phyloP scores from a whole-genome alignment of 306 rosid species.

The Vigna reflexopilosa region DNA sequence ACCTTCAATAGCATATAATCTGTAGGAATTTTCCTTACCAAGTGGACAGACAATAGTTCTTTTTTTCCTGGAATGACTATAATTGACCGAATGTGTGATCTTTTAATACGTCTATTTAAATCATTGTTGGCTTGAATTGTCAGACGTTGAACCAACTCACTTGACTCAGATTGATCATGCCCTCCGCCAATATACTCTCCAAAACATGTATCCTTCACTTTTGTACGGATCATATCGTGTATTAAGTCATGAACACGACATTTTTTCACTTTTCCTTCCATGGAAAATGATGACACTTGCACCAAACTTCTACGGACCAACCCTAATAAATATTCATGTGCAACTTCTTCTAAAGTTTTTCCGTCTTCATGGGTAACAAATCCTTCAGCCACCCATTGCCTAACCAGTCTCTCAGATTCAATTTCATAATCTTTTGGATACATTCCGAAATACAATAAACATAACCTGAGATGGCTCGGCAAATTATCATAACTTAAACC shows the following conservation, averaged over 20 bases:
- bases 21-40: too few relatives aligned
- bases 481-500: not conserved
- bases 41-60: too few relatives aligned
- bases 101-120: not conserved
- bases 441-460: slow-evolving; percentile 29
- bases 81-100: not conserved
- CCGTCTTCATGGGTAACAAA: not conserved
- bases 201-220: not conserved
- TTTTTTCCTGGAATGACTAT: not conserved
- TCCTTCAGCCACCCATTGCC: slow-evolving; percentile 34
- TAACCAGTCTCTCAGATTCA: not conserved
- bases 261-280: not conserved
- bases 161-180: not conserved
- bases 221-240: not conserved
- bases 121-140: not conserved
- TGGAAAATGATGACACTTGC: not conserved
- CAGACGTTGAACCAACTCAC: not conserved
- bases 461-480: not conserved
- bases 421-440: slow-evolving; percentile 1
- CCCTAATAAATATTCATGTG: not conserved
- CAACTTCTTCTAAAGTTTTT: slow-evolving; percentile 8
- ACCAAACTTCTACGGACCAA: slow-evolving; percentile 37
- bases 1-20: not conserved
- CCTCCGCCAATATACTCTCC: not conserved
- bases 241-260: slow-evolving; percentile 14